Conservation (phyloP, 2,329 filamentous ascomycete genomes). For the Pseudogymnoascus verrucosus region DNA sequence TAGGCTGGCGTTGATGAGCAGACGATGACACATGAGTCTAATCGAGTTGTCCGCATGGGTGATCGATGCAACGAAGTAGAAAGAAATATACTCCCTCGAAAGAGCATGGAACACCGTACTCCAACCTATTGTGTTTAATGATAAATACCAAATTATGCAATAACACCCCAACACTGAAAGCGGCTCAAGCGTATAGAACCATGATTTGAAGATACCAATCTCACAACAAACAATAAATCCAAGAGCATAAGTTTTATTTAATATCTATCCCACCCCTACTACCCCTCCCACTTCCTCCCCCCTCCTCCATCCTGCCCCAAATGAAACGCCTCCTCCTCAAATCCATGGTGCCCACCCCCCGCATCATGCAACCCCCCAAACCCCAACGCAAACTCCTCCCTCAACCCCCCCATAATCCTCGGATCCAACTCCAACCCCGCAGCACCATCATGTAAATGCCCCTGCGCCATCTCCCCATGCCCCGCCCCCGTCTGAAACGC, state of each 20-base stretch:
- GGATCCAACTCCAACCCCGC: background rate
- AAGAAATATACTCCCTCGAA: constrained; percentile 6
- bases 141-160: constrained; percentile 1
- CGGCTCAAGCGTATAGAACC: too few species aligned
- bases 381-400: background rate
- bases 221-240: too few species aligned
- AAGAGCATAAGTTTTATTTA: background rate
- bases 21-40: constrained; percentile 7
- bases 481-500: background rate
- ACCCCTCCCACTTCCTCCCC: constrained; percentile 3
- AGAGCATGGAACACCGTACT: constrained; percentile 5
- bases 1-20: constrained; percentile 4
- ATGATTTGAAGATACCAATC: too few species aligned
- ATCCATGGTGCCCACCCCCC: background rate
- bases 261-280: background rate
- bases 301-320: background rate
- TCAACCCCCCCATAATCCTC: background rate
- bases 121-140: constrained; percentile 1
- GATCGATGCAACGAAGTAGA: constrained; percentile 8
- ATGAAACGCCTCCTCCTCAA: background rate
- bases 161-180: background rate
- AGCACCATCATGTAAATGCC: background rate
- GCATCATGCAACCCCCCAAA: background rate
- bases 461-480: background rate
- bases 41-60: constrained; percentile 3